Conservation (phyloP, 2,329 filamentous ascomycete genomes). For the Myriosclerotinia scirpicola region DNA sequence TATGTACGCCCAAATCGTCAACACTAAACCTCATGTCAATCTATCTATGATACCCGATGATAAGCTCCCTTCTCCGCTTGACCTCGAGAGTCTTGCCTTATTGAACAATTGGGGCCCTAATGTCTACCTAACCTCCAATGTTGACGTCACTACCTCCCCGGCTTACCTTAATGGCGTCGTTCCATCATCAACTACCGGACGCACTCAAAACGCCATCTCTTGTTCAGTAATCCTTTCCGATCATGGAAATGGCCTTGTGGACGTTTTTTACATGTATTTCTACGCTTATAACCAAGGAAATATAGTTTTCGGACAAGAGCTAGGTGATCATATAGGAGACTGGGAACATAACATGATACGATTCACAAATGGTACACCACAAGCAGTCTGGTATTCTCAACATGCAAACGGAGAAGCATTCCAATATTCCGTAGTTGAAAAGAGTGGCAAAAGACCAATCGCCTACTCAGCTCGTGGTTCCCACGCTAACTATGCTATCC, state of each 20-base stretch:
- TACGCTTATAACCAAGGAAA: constrained; percentile 42
- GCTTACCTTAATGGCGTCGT: constrained; percentile 53
- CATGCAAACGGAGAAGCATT: constrained; percentile 64
- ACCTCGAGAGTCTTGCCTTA: constrained; percentile 49
- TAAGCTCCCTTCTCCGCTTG: constrained; percentile 42
- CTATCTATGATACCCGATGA: constrained; percentile 44
- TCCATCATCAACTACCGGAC: constrained; percentile 50
- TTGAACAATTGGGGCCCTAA: constrained; percentile 46
- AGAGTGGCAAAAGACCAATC: constrained; percentile 54
- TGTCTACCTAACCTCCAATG: constrained; percentile 51
- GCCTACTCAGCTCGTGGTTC: constrained; percentile 59
- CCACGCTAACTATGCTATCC: constrained; percentile 63
- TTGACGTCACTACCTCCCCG: constrained; percentile 49
- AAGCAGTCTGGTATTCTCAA: constrained; percentile 62
- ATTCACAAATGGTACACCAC: constrained; percentile 56
- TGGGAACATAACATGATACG: constrained; percentile 70
- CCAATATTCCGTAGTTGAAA: constrained; percentile 55
- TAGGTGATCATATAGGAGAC: constrained; percentile 58
- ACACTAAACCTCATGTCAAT: constrained; percentile 49
- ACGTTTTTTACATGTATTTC: constrained; percentile 43
- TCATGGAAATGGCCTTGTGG: constrained; percentile 48
- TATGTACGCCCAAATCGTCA: constrained; percentile 47
- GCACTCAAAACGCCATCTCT: constrained; percentile 51
- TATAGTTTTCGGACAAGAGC: constrained; percentile 37
- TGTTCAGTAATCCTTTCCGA: constrained; percentile 58